A percentile compares a stretch with the other conserved stretches of the same genome.
Conservation (phyloP, 2,329 filamentous ascomycete species). For the Venturia pyrina region DNA sequence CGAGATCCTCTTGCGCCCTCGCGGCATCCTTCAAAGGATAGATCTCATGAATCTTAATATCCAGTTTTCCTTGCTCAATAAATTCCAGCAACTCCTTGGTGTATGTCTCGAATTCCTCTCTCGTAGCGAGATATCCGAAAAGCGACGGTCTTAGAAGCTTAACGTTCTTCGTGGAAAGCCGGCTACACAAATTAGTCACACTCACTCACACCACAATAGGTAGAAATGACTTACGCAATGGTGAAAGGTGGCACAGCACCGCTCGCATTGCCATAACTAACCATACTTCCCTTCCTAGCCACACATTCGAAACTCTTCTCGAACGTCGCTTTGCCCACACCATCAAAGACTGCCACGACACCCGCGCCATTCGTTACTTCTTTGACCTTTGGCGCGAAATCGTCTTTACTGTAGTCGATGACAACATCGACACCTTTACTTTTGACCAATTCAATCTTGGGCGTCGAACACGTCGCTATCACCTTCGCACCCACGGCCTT, state of each 20-base stretch:
- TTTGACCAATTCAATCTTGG: slow-evolving; percentile 62
- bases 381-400: slow-evolving; percentile 51
- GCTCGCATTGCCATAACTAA: slow-evolving; percentile 73
- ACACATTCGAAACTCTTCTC: slow-evolving; percentile 65
- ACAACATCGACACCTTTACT: slow-evolving; percentile 61
- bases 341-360: slow-evolving; percentile 71
- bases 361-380: slow-evolving; percentile 65
- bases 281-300: slow-evolving; percentile 65
- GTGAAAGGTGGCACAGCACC: slow-evolving; percentile 65
- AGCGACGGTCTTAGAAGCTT: slow-evolving; percentile 67
- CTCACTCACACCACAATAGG: background rate
- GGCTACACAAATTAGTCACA: slow-evolving; percentile 23
- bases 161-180: slow-evolving; percentile 63
- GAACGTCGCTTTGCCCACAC: slow-evolving; percentile 77
- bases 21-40: slow-evolving; percentile 67
- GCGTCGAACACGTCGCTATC: slow-evolving; percentile 65
- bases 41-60: slow-evolving; percentile 63
- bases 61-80: slow-evolving; percentile 57
- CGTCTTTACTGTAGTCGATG: slow-evolving; percentile 57
- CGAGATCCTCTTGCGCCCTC: slow-evolving; percentile 67
- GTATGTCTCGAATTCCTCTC: slow-evolving; percentile 63
- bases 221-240: slow-evolving; percentile 40
- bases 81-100: slow-evolving; percentile 62
- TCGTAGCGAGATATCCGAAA: slow-evolving; percentile 57
- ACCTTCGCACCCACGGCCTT: slow-evolving; percentile 61